Evolutionary conservation across 257 asterid genomes (phyloP), one percentile per base, ranked within the genome.

Genomic region (Linderniella brevidens): DNA sequence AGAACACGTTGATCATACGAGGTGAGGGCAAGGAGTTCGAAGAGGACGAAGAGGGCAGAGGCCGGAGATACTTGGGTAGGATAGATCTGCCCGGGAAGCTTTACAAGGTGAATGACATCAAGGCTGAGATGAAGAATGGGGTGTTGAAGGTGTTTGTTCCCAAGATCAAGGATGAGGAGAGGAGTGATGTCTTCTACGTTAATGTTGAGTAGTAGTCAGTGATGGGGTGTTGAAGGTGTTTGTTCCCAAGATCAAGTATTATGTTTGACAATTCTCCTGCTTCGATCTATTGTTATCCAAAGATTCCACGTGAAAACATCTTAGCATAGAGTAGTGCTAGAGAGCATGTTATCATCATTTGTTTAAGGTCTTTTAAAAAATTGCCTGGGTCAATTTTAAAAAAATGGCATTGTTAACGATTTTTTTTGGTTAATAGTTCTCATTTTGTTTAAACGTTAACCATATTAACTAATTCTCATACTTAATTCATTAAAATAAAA

Each of bases 111-210:
- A 14, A 52, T 11, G 80, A 66, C 13, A 74, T 74, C 4, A 77
- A 71, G 13, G 87, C 80, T 0, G 80, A 74, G 76, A 77, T 77
- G 82, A 77, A 71, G 50, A 74, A 74, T 37, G 87, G 87, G 0
- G 77, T 77, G 7, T 67, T 74, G 13, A 77, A 64, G n/a, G 66
- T 77, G 64, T 71, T 71, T 9, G 61, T 74, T 19, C 82, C 87
- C 37, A 77, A 74, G 58, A 55, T 71, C 8, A 71, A 71, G 54
- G 73, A 74, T 19, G 76, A 74, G 15, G 74, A 74, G 57, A 77
- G 80, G 64, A 29, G n/a, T 35, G 79, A 77, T 52, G 82, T 74
- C 18, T 51, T 59, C 53, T 62, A 68, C 7, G 67, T 68, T 4
- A 53, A 53, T 40, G 66, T 68, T 13, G 64, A 63, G 55, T 68